Evolutionary conservation across 768 basidiomycete genomes (phyloP).

Genomic region (Nidula microcarpa): DNA sequence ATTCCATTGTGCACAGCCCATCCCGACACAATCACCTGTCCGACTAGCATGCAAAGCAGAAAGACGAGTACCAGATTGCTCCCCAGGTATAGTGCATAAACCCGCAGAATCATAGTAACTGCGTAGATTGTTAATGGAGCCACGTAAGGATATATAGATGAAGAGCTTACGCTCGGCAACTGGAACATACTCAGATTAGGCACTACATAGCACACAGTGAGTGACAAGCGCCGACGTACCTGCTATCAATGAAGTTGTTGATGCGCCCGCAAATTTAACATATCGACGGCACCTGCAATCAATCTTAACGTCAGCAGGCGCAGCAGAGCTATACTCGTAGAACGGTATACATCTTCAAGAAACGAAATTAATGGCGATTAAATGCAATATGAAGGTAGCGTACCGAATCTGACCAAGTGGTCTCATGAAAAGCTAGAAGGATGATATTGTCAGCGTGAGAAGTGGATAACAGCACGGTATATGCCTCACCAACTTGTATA

Average conservation of each 20-base stretch:
- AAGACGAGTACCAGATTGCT: conserved; percentile 12
- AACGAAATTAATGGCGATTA: background rate
- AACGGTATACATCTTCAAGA: conserved; percentile 7
- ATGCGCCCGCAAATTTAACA: conserved; percentile 17
- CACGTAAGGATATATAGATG: background rate
- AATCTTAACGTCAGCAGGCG: background rate
- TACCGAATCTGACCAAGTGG: conserved; percentile 16
- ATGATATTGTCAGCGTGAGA: no score
- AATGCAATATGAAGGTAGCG: background rate
- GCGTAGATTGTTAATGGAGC: background rate
- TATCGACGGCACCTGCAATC: conserved; percentile 12
- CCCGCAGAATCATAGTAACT: conserved; percentile 18
- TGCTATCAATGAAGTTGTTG: conserved; percentile 16
- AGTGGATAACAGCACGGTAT: background rate
- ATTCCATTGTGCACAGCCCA: conserved; percentile 15
- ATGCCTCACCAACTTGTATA: conserved; percentile 14
- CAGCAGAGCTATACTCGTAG: no score
- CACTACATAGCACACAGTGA: no score
- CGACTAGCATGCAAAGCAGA: conserved; percentile 9
- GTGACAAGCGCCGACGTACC: conserved; percentile 3
- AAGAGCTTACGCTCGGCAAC: conserved; percentile 12
- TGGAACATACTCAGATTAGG: background rate
- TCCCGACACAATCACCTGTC: conserved; percentile 13
- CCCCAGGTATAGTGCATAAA: conserved; percentile 18
- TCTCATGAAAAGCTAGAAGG: conserved; percentile 14